Evolutionary conservation across 192 early-diverging fungal species (phyloP), one percentile per base, ranked within the genome.

Genomic region (Dimargaris cristalligena): DNA sequence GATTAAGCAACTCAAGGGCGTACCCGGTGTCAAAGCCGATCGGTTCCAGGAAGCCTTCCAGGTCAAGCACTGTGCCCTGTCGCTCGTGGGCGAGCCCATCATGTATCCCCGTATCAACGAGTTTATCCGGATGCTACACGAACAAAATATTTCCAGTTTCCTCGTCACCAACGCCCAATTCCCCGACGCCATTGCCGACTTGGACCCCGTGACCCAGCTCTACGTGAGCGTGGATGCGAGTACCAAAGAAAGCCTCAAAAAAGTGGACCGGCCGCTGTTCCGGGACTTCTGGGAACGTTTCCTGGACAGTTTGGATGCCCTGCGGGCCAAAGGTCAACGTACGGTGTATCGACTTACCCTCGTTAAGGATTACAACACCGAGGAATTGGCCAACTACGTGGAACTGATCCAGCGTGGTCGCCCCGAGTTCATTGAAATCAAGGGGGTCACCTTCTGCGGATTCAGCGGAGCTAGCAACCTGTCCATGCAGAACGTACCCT

Each of bases 31-130:
- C 48, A 82, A 75, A 50, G 73, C 82, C n/a, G 82, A 85, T 45
- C 72, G 81, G 29, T 84, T 83, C 62, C 69, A 85, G 49, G 84
- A 87, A 59, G 84, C 83, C 10, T 72, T 73, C 20, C 74, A 76
- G 34, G 74, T 73, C 33, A 69, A 69, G 26, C 84, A 86, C 52
- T 84, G 82, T 60, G 84, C 84, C 9, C 63, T 86, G 34, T 84
- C 82, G 16, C 70, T 86, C n/a, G 84, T 86, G 1, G 83, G 80
- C 22, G 77, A 77, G 44, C 75, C 76, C 22, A 79, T 77, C 44
- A 77, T 77, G 80, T 87, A 87, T 63, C 81, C 83, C 26, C 76
- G 83, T 38, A 87, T 87, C 75, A 87, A 87, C 55, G 83, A 85
- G 33, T 82, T 85, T 63, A 73, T 85, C 8, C 73, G 76, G 22